Conservation (phyloP, 768 basidiomycete genomes). For the Lenzites betulinus region DNA sequence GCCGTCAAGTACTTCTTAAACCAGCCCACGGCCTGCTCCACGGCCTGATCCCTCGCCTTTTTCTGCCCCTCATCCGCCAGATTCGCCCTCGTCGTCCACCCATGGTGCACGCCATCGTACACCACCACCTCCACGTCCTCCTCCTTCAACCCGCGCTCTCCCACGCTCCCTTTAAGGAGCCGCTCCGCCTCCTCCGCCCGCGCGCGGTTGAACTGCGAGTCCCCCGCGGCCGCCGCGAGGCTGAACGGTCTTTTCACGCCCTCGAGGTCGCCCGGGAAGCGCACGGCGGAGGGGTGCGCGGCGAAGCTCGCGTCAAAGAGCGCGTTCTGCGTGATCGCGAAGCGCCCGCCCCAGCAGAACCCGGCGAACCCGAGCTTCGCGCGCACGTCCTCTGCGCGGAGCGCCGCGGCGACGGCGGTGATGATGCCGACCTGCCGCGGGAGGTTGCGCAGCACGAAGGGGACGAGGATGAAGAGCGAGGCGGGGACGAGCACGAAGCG, state of each 20-base stretch:
- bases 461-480: constrained; percentile 21
- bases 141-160: constrained; percentile 14
- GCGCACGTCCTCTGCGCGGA: constrained; percentile 8
- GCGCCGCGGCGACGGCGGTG: constrained; percentile 6
- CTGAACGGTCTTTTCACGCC: constrained; percentile 19
- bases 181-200: constrained; percentile 21
- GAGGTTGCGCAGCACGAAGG: constrained; percentile 25
- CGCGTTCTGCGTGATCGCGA: constrained; percentile 24
- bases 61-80: constrained; percentile 18
- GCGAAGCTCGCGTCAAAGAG: constrained; percentile 25
- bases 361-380: constrained; percentile 24
- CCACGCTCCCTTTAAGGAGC: background rate
- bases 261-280: constrained; percentile 23
- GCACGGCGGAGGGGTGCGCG: constrained; percentile 23
- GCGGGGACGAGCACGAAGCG: constrained; percentile 14
- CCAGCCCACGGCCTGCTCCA: constrained; percentile 19
- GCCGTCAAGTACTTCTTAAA: constrained; percentile 18
- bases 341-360: constrained; percentile 29
- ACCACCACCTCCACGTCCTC: constrained; percentile 22
- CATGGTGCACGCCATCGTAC: constrained; percentile 24
- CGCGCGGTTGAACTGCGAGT: constrained; percentile 6
- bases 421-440: constrained; percentile 17
- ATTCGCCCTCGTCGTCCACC: constrained; percentile 22
- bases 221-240: constrained; percentile 18
- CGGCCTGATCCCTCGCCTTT: constrained; percentile 24